Conservation (phyloP, 345 rosid species). For the Hibiscus syriacus region DNA sequence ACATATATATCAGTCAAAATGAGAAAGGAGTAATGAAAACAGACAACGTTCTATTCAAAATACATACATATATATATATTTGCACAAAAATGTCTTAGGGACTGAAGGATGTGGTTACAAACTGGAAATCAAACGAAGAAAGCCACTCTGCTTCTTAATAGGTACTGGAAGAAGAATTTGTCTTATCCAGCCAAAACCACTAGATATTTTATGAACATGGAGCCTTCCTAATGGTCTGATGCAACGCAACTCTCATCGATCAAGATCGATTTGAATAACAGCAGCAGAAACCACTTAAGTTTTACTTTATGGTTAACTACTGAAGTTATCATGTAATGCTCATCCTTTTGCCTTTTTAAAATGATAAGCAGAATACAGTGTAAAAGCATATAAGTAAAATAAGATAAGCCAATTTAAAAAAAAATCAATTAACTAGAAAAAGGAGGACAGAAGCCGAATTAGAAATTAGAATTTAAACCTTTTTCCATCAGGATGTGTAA, state of each 20-base stretch:
- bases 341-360: background rate
- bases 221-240: background rate
- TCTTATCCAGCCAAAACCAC: background rate
- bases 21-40: background rate
- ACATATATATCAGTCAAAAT: background rate
- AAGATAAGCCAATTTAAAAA: background rate
- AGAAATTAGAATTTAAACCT: slow-evolving; percentile 35
- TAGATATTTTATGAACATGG: background rate
- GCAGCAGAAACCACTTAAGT: background rate
- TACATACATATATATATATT: background rate
- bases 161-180: background rate
- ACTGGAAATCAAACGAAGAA: background rate
- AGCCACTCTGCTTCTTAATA: background rate
- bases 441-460: background rate
- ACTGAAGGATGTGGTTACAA: background rate
- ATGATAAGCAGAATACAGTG: background rate
- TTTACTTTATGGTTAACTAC: background rate
- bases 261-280: background rate
- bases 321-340: background rate
- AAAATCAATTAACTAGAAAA: background rate
- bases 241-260: background rate
- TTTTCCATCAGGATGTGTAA: slow-evolving; percentile 85
- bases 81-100: background rate
- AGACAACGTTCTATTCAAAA: background rate
- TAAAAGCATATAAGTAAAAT: background rate